Conservation (phyloP, 306 rosid genomes). For the Sicyos edulis region DNA sequence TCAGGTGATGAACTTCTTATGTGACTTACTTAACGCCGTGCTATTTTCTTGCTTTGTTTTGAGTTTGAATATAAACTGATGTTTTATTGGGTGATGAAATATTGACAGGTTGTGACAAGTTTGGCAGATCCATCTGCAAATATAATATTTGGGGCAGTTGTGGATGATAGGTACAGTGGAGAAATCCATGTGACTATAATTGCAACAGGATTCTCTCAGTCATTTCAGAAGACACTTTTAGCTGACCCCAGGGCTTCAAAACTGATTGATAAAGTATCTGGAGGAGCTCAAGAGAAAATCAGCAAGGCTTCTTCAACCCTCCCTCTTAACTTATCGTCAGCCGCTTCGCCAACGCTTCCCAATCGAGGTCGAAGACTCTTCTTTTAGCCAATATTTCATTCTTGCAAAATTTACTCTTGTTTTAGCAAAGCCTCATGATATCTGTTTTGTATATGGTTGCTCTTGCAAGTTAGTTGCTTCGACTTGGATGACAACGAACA, state of each 20-base stretch:
- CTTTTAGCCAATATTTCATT: slow-evolving; percentile 34
- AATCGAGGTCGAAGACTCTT: slow-evolving; percentile 65
- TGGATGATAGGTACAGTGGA: slow-evolving; percentile 88
- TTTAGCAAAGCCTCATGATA: slow-evolving; percentile 29
- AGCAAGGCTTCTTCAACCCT: slow-evolving; percentile 43
- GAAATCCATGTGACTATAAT: slow-evolving; percentile 90
- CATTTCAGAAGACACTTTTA: slow-evolving; percentile 76
- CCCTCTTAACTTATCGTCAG: slow-evolving; percentile 40
- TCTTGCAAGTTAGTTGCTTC: background rate
- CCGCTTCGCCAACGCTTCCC: slow-evolving; percentile 43
- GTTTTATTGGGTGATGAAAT: slow-evolving; percentile 7
- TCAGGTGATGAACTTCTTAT: slow-evolving; percentile 48
- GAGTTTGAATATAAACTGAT: background rate
- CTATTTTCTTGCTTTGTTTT: background rate
- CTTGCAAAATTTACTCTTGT: slow-evolving; percentile 13
- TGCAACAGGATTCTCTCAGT: slow-evolving; percentile 91
- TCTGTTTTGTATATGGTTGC: slow-evolving; percentile 18
- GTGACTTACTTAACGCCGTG: background rate
- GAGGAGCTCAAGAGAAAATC: slow-evolving; percentile 42
- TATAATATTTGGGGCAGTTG: slow-evolving; percentile 90
- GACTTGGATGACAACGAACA: slow-evolving; percentile 1
- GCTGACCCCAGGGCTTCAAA: slow-evolving; percentile 85
- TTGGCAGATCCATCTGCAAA: slow-evolving; percentile 97
- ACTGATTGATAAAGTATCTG: slow-evolving; percentile 49
- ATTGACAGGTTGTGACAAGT: slow-evolving; percentile 78